Evolutionary conservation across 495 filamentous ascomycete genomes (phyloP), one percentile per base, ranked within the genome.

Genomic region (Lasiosphaeriaceae sp.): DNA sequence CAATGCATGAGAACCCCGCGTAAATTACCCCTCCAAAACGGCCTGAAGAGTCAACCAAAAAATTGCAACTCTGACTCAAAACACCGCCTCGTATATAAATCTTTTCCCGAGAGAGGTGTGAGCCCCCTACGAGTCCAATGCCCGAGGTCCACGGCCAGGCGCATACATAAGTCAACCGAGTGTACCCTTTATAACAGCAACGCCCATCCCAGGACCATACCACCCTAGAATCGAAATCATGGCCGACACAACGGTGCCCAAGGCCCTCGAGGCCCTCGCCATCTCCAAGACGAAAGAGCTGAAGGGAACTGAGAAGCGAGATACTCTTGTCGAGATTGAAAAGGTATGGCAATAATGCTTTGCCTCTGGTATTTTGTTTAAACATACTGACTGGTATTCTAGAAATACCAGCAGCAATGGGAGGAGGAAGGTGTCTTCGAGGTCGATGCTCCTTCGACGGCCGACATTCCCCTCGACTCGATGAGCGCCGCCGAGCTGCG

Each of bases 321-420:
- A 98, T 67, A 80, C 88, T 58, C 78, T 97, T 35, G 85, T 96
- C 59, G 85, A 84, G 39, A 85, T 88, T 58, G 94, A 98, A 75
- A 94, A 94, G 54, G 54, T 62, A 7, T 22, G 45, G 12, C 45
- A 11, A 4, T 14, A 16, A 8, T 37, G 8, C 5, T 43, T n/a
- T 17, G 39, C n/a, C 39, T 12, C 4, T 6, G 5, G 9, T 43
- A 14, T 2, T 43, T 12, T 12, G 26, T 9, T 31, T 9, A 9
- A 11, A 17, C n/a, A 5, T 43, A 24, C 52, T 46, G 11, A 54
- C 22, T 19, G 6, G 21, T 37, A 48, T 22, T 34, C 35, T 31
- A 62, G 79, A 91, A 88, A 74, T 97, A 94, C 74, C 94, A 97
- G 74, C 73, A 79, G 61, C 76, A 83, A 83, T 97, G 94, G 94